These are phyloP conservation scores for Globisporangium recalcitrans DNA, from an alignment of 352 stramenopile species.

Conservation along the genomic window DNA sequence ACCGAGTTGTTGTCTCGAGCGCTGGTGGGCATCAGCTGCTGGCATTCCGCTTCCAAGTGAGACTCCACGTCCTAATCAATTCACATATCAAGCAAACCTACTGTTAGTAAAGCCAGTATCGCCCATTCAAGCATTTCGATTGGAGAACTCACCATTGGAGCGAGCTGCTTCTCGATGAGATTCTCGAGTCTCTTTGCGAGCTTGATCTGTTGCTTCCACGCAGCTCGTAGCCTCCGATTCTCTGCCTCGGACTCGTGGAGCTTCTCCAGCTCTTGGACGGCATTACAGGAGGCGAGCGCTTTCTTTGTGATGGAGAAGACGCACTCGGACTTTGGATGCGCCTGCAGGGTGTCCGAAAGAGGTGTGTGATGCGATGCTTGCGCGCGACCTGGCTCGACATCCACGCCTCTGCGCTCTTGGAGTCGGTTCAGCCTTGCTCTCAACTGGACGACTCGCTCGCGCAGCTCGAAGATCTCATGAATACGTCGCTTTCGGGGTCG, in stretches of 20 bases:
- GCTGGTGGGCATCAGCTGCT: neutral
- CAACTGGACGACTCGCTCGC: constrained; percentile 5
- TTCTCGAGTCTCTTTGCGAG: constrained; percentile 37
- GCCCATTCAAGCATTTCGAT: neutral
- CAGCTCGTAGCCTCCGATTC: constrained; percentile 35
- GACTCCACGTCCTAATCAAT: neutral
- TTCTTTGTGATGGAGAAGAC: neutral
- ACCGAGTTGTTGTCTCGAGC: neutral
- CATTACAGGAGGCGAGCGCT: constrained; percentile 27
- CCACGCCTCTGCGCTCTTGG: neutral
- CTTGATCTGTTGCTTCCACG: constrained; percentile 34
- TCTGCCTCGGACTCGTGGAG: constrained; percentile 31
- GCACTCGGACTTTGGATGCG: neutral
- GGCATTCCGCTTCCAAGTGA: neutral
- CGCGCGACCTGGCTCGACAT: neutral
- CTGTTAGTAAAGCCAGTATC: neutral
- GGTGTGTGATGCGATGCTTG: neutral
- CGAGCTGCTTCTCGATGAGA: constrained; percentile 25
- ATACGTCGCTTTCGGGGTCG: neutral
- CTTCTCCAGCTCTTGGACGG: constrained; percentile 34
- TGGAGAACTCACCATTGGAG: neutral
- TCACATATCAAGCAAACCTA: neutral
- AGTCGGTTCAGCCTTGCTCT: neutral
- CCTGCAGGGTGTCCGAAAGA: neutral
- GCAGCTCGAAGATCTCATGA: constrained; percentile 6